Base-by-base conservation (phyloP, 192 early-diverging fungal genomes). In the Chytriomyces sp. region DNA sequence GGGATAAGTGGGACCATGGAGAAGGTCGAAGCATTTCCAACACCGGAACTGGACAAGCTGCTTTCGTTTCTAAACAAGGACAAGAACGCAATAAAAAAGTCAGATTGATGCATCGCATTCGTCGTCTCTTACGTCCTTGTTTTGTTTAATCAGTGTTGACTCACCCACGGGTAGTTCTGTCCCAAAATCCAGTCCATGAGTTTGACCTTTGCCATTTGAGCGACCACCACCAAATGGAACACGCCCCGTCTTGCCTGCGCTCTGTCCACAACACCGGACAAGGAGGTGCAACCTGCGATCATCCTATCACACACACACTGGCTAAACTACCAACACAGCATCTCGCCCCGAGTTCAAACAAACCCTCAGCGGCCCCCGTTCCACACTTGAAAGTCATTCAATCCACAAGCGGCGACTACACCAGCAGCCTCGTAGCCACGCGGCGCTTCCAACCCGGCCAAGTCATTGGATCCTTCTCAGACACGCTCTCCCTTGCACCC, bases 391-490 rank as follows among this genome's bases (percentile, higher is more conserved):
- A 18, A 66, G 73, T 75, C 24, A 63, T 73, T 45, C 13, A 44
- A 1, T 45, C 45, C 13, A 48, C n/a, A 23, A 50, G 7, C n/a
- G 71, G 71, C 5, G 59, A 60, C 26, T 75, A 44, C 63, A 75
- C 63, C 9, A n/a, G 63, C 23, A 10, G 45, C 6, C 73, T 75
- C 47, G 64, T 75, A 18, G 48, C 73, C n/a, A 64, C 18, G 9
- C 48, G 48, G 9, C 9, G 43, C 10, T 45, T 81, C 23, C 65
- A 71, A 10, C 67, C 76, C 28, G 80, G 76, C 26, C 67, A 81
- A 67, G 45, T 81, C 26, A 44, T 81, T 44, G 76, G 64, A 13
- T 28, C 76, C 20, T 67, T 77, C 45, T 49, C 50, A 24, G 61
- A 64, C 9, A 62, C 35, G 50, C 53, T 57, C 53, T 68, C 76